Evolutionary conservation across 73 alveolate species (phyloP).

Genomic region (Tetrahymena borealis): DNA sequence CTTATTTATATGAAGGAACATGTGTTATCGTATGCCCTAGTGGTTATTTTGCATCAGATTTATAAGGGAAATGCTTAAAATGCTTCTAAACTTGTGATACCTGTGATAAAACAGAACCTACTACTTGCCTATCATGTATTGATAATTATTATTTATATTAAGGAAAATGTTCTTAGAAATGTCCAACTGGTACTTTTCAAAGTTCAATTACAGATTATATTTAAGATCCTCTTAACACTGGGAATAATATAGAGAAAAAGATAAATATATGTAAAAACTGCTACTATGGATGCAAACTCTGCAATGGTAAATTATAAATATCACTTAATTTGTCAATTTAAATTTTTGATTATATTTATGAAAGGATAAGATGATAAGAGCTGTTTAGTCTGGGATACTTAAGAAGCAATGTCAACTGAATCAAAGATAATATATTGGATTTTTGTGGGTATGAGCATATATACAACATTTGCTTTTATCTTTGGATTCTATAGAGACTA

Average conservation of each 20-base stretch:
- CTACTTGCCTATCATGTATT: neutral
- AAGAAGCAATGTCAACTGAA: neutral
- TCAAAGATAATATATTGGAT: neutral
- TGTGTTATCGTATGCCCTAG: neutral
- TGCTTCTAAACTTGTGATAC: neutral
- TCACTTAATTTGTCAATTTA: neutral
- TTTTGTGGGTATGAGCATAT: neutral
- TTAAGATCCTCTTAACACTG: neutral
- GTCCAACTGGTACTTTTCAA: neutral
- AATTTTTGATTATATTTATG: neutral
- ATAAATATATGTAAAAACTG: neutral
- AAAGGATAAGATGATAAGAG: neutral
- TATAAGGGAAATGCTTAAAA: neutral
- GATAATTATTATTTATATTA: neutral
- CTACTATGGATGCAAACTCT: neutral
- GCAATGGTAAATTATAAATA: neutral
- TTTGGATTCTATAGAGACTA: neutral
- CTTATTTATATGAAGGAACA: neutral
- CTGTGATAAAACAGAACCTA: neutral
- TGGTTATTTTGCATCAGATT: neutral
- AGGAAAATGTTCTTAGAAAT: neutral
- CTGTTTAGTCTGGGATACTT: neutral
- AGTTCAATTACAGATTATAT: neutral
- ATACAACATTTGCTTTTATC: neutral
- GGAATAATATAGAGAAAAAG: no score